These are phyloP conservation scores for Murraya paniculata DNA, from an alignment of 345 rosid species.

Conservation along the genomic window DNA sequence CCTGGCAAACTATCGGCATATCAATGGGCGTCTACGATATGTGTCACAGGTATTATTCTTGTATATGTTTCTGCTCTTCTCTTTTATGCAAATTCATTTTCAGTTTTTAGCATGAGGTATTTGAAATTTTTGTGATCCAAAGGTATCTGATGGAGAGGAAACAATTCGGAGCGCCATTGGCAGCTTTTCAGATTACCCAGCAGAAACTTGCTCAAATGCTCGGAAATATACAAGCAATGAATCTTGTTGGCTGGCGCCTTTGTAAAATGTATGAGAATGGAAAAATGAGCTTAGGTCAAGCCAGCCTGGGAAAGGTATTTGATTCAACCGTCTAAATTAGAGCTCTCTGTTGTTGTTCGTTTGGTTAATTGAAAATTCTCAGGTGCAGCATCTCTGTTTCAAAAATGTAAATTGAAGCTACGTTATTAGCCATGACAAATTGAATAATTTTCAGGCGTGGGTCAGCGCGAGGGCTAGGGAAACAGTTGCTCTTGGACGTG, in stretches of 20 bases:
- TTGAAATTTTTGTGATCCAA: constrained; percentile 18
- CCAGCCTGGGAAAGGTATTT: constrained; percentile 94
- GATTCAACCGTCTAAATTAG: too few species aligned
- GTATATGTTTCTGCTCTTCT: neutral
- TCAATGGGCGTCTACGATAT: constrained; percentile 93
- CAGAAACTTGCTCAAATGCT: constrained; percentile 87
- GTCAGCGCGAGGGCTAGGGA: constrained; percentile 73
- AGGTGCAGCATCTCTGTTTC: too few species aligned
- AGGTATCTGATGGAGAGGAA: constrained; percentile 92
- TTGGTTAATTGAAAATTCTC: neutral
- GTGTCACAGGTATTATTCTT: constrained; percentile 67
- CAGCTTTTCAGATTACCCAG: constrained; percentile 87
- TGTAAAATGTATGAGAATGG: constrained; percentile 86
- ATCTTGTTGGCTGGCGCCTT: constrained; percentile 92
- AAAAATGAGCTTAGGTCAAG: constrained; percentile 87
- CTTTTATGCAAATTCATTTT: neutral
- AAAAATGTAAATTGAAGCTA: too few species aligned
- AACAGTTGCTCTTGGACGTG: constrained; percentile 78
- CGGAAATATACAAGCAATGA: constrained; percentile 89
- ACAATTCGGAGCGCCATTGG: constrained; percentile 97
- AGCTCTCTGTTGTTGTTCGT: neutral
- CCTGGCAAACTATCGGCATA: constrained; percentile 94
- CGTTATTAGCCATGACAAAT: neutral
- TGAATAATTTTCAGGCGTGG: constrained; percentile 60
- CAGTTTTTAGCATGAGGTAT: neutral